Base-by-base conservation (phyloP, 257 asterid species). In the Ajuga chamaepitys region DNA sequence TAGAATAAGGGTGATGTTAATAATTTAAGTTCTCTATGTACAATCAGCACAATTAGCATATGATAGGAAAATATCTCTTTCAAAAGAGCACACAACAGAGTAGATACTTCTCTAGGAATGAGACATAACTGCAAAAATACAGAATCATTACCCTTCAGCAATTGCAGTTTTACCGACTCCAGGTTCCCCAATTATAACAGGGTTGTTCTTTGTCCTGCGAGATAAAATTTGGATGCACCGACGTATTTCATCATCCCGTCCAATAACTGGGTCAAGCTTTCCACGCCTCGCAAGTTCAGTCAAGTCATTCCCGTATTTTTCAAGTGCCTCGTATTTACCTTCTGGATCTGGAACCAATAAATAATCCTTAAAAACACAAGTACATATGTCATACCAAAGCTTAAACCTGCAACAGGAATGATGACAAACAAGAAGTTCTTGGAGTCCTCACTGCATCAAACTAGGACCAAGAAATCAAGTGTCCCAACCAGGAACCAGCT, bases 161-260 rank as follows among this genome's bases (percentile, higher is more conserved):
- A 93, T 93, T 75, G 98, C 97, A 67, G 98, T 93, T 86, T 93
- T 93, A 17, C 98, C 98, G 10, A 93, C 98, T 37, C 98, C 98
- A 60, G 98, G 98, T 77, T 93, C 98, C 64, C 98, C 98, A 73
- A 93, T 87, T 76, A 93, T 89, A 63, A 93, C 95, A 70, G 98
- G 98, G 74, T 93, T 93, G 76, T 93, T 93, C 81, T 93, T 93
- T 24, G 97, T 93, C 76, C 98, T 75, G 58, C 98, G 95, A 62
- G 89, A 79, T 70, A 93, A 82, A 63, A 93, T 93, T 66, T 93
- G 97, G 56, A 93, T 89, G 82, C 98, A 93, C 48, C 97, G 85
- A 41, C 98, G 80, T 68, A 93, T 93, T 77, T 93, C 98, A 76
- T 89, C 97, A 70, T 85, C 98, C n/a, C 98, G 96, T 30, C 98